Evolutionary conservation across 2,329 filamentous ascomycete genomes (phyloP).

Genomic region (Ceratocystis cacaofunesta): DNA sequence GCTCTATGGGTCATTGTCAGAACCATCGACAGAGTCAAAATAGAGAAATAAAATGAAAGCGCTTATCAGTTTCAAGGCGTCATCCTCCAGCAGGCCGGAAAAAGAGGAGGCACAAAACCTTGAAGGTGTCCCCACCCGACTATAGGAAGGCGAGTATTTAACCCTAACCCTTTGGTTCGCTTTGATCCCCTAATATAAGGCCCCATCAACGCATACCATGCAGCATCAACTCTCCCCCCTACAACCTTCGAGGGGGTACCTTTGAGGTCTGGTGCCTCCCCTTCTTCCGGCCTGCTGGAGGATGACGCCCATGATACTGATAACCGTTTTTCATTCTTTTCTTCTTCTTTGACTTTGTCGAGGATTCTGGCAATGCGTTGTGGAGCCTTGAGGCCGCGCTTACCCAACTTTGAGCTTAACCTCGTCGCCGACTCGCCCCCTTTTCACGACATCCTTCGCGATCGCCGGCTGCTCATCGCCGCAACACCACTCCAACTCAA

Average conservation of each 20-base stretch:
- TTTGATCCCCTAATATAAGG: no score
- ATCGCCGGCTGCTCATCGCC: not conserved
- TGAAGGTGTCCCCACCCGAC: no score
- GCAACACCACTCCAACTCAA: not conserved
- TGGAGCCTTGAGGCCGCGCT: no score
- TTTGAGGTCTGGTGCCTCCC: not conserved
- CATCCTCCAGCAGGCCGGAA: no score
- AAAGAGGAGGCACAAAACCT: no score
- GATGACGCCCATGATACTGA: not conserved
- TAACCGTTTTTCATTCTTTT: not conserved
- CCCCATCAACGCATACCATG: no score
- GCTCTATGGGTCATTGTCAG: no score
- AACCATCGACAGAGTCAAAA: no score
- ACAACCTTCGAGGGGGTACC: not conserved
- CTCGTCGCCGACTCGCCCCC: not conserved
- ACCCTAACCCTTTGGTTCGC: no score
- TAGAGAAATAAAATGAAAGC: no score
- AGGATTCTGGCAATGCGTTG: not conserved
- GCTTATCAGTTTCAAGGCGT: no score
- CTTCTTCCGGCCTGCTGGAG: not conserved
- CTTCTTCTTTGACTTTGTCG: not conserved
- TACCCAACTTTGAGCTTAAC: not conserved
- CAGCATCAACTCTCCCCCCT: not conserved
- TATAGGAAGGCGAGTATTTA: no score
- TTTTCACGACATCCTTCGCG: not conserved